These are phyloP conservation scores for Myrica gale DNA, from an alignment of 306 rosid genomes.

Conservation along the genomic window DNA sequence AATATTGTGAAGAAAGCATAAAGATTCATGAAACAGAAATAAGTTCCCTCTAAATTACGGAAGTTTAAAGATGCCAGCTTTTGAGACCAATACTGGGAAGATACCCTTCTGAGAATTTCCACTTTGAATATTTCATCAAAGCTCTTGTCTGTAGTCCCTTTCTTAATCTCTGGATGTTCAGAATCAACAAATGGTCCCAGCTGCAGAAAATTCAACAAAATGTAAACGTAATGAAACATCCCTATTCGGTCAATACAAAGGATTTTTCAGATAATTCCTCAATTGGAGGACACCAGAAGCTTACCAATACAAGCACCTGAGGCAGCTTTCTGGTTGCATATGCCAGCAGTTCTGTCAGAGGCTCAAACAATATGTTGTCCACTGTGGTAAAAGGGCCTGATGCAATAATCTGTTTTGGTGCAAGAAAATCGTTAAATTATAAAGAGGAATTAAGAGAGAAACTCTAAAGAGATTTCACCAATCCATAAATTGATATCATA, in stretches of 20 bases:
- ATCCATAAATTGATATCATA: constrained; percentile 12
- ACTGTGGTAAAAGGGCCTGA: constrained; percentile 90
- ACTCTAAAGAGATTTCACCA: neutral
- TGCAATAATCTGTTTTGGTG: constrained; percentile 69
- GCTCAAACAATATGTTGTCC: constrained; percentile 88
- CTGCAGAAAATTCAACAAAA: constrained; percentile 42
- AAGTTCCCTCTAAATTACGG: constrained; percentile 1
- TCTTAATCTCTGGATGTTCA: constrained; percentile 85
- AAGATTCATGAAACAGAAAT: constrained; percentile 7
- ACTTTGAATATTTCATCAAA: constrained; percentile 72
- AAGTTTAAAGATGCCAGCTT: neutral
- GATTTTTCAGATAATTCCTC: neutral
- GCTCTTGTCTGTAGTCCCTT: constrained; percentile 62
- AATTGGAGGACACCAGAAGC: neutral
- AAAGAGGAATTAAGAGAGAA: constrained; percentile 15
- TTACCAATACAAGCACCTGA: constrained; percentile 80
- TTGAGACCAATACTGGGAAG: neutral
- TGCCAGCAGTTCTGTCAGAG: constrained; percentile 71
- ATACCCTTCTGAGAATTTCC: constrained; percentile 78
- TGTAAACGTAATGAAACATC: constrained; percentile 25
- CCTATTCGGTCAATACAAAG: constrained; percentile 2
- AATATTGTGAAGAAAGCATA: neutral
- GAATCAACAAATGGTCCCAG: constrained; percentile 92
- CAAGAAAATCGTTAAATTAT: constrained; percentile 18
- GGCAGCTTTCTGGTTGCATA: constrained; percentile 81